Evolutionary conservation across 208 protist genomes (phyloP), one percentile per base, ranked within the genome.

Genomic region (Trypanosoma conorhini): DNA sequence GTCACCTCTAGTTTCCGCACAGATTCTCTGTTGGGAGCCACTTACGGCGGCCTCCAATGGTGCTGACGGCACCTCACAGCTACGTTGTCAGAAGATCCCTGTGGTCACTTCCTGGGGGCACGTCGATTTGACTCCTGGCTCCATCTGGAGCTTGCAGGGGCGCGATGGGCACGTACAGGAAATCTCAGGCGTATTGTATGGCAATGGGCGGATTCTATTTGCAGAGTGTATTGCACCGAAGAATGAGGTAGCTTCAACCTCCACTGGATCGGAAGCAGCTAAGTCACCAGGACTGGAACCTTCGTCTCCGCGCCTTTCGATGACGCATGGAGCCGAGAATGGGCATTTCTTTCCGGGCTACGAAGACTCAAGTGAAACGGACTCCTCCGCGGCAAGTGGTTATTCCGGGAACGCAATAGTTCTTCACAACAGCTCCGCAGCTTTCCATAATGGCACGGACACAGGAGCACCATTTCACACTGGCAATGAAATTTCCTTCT

Each of bases 401-500:
- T 10, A n/a, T 57, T 56, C 48, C 1, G 21, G 21, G 50, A n/a
- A 69, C 64, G 40, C 72, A 77, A 9, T 65, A 52, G 59, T 64
- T 38, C 72, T 61, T 77, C 57, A 59, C 58, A 72, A 9, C 48
- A 46, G 44, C 40, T 61, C 33, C 33, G 30, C 5, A 67, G 4
- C 30, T 0, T 22, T 28, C 33, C 38, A 5, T 26, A 67, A 22
- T 24, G n/a, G 44, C 26, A 59, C 0, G n/a, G 26, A 56, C 19
- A 55, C 10, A 17, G 35, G 42, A 5, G 26, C 48, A 21, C 28
- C 58, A 0, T 7, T 40, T 15, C 17, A 40, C 24, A 26, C 31
- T 21, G 7, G 22, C n/a, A 50, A 2, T 12, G 22, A 33, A 35
- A 46, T 28, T 59, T 91, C 84, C 62, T 96, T 96, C 63, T 95